Base-by-base conservation (phyloP, 495 filamentous ascomycete species). In the Talaromyces wortmannii region DNA sequence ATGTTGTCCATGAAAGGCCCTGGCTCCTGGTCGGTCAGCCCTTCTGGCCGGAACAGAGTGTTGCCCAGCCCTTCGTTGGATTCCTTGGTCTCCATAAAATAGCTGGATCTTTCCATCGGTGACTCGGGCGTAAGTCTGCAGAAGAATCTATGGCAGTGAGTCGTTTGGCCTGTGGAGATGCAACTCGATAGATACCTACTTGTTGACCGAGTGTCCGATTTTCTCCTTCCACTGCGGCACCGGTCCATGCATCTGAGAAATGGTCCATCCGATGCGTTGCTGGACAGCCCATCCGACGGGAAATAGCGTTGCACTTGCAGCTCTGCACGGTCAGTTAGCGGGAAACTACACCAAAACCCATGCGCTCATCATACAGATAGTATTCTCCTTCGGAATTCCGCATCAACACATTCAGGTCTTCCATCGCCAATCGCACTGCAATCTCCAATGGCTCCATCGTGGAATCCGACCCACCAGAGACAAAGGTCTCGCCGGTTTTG, bases 221-320 rank as follows among this genome's bases (percentile, higher is more conserved):
- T 82, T 77, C 53, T 78, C 69, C 30, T 82, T 69, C 81, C 81
- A 83, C 15, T 71, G 56, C 7, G 79, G 79, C 0, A 83, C 78
- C 2, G 77, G 74, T 17, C 61, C 63, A 53, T 83, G 78, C 31
- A 84, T 64, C 44, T 69, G 65, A n/a, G 72, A 73, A 55, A 83
- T 75, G 6, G 75, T 76, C 62, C 70, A 78, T 18, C 78, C 79
- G 50, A 84, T 82, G 16, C 79, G 72, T 52, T 80, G 68, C 48
- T 75, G 60, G 1, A 84, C 71, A 11, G 72, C 74, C 81, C 81
- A 84, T 12, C 80, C 81, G 1, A 78, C 76, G 0, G 81, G 81
- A 55, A 81, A 82, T 5, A 82, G 65, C 45, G 76, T 84, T 23
- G 80, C 80, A 53, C 78, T 82, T 18, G 79, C 81, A n/a, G 72